Percentiles rank a stretch among this genome's conserved stretches.
Evolutionary conservation across 2,329 filamentous ascomycete species (phyloP).

Genomic region (Verticillium alfalfae): DNA sequence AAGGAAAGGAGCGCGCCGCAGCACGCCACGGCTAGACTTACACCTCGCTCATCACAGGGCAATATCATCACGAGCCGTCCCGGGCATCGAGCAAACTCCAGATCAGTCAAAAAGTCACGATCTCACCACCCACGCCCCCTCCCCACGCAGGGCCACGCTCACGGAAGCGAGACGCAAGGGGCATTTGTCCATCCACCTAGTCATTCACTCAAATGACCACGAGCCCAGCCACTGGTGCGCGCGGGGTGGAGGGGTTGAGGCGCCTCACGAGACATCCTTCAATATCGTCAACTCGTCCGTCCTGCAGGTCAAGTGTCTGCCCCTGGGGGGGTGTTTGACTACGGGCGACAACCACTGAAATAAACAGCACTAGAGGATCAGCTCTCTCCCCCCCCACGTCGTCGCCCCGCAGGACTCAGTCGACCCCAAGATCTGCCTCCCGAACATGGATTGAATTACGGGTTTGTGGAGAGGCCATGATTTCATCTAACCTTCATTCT

Average conservation of each 20-base stretch:
- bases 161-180: neutral
- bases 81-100: neutral
- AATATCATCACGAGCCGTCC: neutral
- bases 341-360: too few species aligned
- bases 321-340: neutral
- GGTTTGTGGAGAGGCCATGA: conserved; percentile 10
- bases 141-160: neutral
- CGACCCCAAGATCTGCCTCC: neutral
- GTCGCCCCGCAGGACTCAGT: neutral
- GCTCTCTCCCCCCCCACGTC: neutral
- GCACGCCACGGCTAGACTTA: neutral
- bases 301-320: neutral
- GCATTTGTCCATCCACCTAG: neutral
- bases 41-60: neutral
- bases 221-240: neutral
- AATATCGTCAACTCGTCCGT: neutral
- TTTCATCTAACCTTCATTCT: conserved; percentile 10
- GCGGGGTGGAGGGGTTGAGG: neutral
- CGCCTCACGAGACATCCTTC: neutral
- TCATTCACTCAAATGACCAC: neutral
- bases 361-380: too few species aligned
- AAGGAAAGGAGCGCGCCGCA: neutral
- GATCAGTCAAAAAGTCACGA: neutral
- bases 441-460: conserved; percentile 9
- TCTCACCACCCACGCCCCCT: too few species aligned